phyloP scores from a whole-genome alignment of 2,329 filamentous ascomycete genomes.

The Mariannaea sp. region DNA sequence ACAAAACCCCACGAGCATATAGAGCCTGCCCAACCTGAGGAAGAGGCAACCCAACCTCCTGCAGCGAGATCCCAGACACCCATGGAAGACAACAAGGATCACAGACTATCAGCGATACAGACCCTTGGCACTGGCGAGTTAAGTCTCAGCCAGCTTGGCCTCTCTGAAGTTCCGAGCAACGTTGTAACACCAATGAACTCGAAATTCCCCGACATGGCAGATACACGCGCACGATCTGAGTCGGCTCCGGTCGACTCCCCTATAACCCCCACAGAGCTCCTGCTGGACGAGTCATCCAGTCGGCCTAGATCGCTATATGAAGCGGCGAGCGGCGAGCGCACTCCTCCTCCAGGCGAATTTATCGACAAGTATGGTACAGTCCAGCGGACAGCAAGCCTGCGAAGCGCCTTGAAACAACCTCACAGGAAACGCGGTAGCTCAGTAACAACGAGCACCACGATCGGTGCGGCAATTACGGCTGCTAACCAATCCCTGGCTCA shows the following conservation, averaged over 20 bases:
- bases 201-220: constrained; percentile 57
- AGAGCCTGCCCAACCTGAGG: constrained; percentile 37
- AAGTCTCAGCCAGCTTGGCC: constrained; percentile 85
- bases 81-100: constrained; percentile 48
- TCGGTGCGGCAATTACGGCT: constrained; percentile 74
- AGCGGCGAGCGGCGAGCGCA: constrained; percentile 58
- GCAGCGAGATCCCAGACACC: constrained; percentile 39
- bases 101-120: constrained; percentile 78
- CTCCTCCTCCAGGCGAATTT: constrained; percentile 66
- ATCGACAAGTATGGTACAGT: constrained; percentile 66
- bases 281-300: constrained; percentile 44
- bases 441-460: constrained; percentile 65
- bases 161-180: constrained; percentile 63
- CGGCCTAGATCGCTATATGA: constrained; percentile 59
- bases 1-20: constrained; percentile 33
- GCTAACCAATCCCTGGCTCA: constrained; percentile 72
- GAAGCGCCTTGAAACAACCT: constrained; percentile 60
- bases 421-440: constrained; percentile 85
- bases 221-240: constrained; percentile 58
- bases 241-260: constrained; percentile 59
- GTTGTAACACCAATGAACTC: constrained; percentile 61
- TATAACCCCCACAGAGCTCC: constrained; percentile 33
- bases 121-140: constrained; percentile 89
- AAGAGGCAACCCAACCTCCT: constrained; percentile 49
- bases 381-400: constrained; percentile 69